Base-by-base conservation (phyloP, 2,329 filamentous ascomycete species). In the Byssochlamys sp. region DNA sequence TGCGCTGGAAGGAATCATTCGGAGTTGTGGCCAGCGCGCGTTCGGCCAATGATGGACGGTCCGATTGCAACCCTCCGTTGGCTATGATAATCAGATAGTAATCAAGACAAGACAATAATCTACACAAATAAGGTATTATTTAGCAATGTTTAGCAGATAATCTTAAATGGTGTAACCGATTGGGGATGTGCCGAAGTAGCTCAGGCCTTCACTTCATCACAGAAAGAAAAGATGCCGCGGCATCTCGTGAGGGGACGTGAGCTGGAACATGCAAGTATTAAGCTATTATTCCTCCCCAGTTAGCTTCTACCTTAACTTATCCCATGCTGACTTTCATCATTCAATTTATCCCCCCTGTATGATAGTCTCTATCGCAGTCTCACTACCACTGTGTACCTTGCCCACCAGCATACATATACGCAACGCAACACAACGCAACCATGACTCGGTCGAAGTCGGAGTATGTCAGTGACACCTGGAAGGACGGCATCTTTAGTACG, bases 401-500 rank as follows among this genome's bases (percentile, higher is more conserved):
- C 14, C 31, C 31, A 33, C 31, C 3, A 19, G 19, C 19, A 19
- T 19, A 19, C 19, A 19, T 19, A 19, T 19, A 19, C 19, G 19
- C 19, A 19, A 19, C 19, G 39, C n/a, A 45, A 19, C 39, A 39
- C n/a, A 45, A 45, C 39, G 14, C 39, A 24, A 45, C 39, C 39
- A 45, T 45, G 39, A 45, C 39, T 45, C n/a, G 24, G 7, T n/a
- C 39, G 4, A 45, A 45, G 39, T 45, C 39, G 19, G 39, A 45
- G 19, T 45, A 45, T 45, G 14, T 96, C 63, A 95, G 89, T 73
- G 81, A 85, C 59, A 84, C 91, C 65, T 96, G 91, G 91, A 86
- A 81, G 65, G 88, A 95, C 74, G 89, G 87, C 62, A 87, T 96
- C 62, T 96, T 96, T 71, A 83, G 90, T 94, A 74, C 63, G 80